Conservation (phyloP, 768 basidiomycete genomes). For the Russula sp. region DNA sequence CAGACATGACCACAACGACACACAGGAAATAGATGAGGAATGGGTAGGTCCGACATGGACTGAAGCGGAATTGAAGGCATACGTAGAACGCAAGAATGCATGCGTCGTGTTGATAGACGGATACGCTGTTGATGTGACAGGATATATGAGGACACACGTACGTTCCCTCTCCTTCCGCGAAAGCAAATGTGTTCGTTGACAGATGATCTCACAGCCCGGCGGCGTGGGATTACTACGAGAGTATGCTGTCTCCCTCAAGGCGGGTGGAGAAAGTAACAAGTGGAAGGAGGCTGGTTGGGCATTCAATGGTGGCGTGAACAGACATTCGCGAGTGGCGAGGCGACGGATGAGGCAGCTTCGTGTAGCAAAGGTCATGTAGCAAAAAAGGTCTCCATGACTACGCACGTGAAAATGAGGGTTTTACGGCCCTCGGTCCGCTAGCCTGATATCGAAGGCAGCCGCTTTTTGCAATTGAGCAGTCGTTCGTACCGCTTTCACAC, state of each 20-base stretch:
- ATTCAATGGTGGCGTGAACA: slow-evolving; percentile 66
- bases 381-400: neutral
- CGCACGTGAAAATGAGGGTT: too few relatives aligned
- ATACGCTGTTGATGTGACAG: slow-evolving; percentile 52
- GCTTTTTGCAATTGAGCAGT: too few relatives aligned
- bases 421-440: neutral
- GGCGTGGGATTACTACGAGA: slow-evolving; percentile 46
- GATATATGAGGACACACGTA: slow-evolving; percentile 62
- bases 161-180: slow-evolving; percentile 26
- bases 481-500: too few relatives aligned
- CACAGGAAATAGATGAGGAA: slow-evolving; percentile 10
- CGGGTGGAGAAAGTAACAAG: neutral
- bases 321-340: slow-evolving; percentile 54
- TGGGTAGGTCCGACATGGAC: slow-evolving; percentile 41
- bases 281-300: slow-evolving; percentile 51
- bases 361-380: slow-evolving; percentile 32
- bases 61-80: slow-evolving; percentile 31
- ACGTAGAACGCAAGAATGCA: slow-evolving; percentile 29
- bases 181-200: neutral
- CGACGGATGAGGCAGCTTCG: slow-evolving; percentile 41
- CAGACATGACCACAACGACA: slow-evolving; percentile 22
- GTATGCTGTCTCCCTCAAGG: slow-evolving; percentile 35
- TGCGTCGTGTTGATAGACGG: slow-evolving; percentile 55
- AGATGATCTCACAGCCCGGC: slow-evolving; percentile 43
- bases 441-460: neutral